These are phyloP conservation scores for Clonostachys rosea DNA, from an alignment of 2,329 filamentous ascomycete genomes.

Conservation along the genomic window DNA sequence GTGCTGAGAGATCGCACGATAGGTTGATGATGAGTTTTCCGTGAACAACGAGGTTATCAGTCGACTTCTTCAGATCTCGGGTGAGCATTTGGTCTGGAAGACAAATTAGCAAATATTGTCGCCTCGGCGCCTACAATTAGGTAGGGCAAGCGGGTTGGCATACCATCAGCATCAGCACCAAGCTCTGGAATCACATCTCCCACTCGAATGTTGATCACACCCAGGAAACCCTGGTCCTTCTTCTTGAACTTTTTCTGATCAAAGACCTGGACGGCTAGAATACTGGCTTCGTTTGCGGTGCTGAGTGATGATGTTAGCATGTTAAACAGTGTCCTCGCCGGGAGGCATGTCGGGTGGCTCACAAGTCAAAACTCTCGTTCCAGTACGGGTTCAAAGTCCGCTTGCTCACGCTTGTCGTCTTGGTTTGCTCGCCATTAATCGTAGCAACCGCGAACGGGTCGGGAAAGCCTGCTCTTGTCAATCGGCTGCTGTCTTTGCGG, in stretches of 20 bases:
- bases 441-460: constrained; percentile 98
- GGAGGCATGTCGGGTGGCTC: constrained; percentile 26
- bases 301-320: constrained; percentile 39
- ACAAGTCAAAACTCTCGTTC: constrained; percentile 99
- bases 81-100: constrained; percentile 94
- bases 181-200: constrained; percentile 86
- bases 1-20: constrained; percentile 79
- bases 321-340: neutral
- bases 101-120: constrained; percentile 24
- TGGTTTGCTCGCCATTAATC: constrained; percentile 95
- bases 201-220: constrained; percentile 94
- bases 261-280: constrained; percentile 96
- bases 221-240: constrained; percentile 98
- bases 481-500: neutral
- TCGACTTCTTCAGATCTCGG: constrained; percentile 93
- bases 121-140: constrained; percentile 5
- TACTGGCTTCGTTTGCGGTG: constrained; percentile 88
- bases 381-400: constrained; percentile 99
- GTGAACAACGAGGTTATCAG: constrained; percentile 95
- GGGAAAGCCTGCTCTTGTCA: constrained; percentile 70
- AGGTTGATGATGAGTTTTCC: constrained; percentile 96
- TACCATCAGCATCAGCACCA: constrained; percentile 86
- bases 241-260: constrained; percentile 99
- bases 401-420: constrained; percentile 96
- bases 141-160: constrained; percentile 18